Evolutionary conservation across 176 grass and related monocot species (phyloP).

Genomic region (Panicum miliaceum): DNA sequence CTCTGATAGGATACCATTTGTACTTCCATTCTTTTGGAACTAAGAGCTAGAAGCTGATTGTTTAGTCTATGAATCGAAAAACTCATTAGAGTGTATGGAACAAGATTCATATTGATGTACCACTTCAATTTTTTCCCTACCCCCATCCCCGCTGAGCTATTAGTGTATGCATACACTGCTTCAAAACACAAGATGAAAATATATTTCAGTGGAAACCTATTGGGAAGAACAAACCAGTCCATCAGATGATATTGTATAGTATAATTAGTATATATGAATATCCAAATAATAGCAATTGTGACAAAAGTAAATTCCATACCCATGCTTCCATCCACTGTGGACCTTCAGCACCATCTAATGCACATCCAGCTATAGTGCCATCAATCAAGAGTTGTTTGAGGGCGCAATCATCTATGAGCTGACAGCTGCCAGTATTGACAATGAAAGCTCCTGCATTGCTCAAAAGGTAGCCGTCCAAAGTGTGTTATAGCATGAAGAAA

Average conservation of each 20-base stretch:
- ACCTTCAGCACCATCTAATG: constrained; percentile 92
- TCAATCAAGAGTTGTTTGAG: constrained; percentile 94
- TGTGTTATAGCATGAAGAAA: constrained; percentile 16
- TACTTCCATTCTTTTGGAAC: neutral
- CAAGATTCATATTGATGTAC: constrained; percentile 26
- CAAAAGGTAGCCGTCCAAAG: constrained; percentile 26
- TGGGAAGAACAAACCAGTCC: constrained; percentile 21
- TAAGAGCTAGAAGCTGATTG: constrained; percentile 1
- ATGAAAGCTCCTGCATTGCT: constrained; percentile 81
- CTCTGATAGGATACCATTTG: neutral
- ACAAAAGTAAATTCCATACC: constrained; percentile 63
- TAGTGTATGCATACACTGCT: neutral
- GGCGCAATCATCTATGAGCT: constrained; percentile 94
- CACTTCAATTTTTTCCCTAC: neutral
- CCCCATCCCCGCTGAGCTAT: neutral
- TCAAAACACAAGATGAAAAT: neutral
- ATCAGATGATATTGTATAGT: constrained; percentile 5
- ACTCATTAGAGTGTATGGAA: neutral
- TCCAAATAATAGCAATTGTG: constrained; percentile 29
- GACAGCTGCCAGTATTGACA: constrained; percentile 91
- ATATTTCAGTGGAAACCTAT: neutral
- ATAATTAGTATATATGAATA: constrained; percentile 16
- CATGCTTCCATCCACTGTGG: constrained; percentile 99
- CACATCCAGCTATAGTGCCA: constrained; percentile 90
- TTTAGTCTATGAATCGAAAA: constrained; percentile 19